Base-by-base conservation (phyloP, 2,329 filamentous ascomycete species). In the Xylariaceae sp. region DNA sequence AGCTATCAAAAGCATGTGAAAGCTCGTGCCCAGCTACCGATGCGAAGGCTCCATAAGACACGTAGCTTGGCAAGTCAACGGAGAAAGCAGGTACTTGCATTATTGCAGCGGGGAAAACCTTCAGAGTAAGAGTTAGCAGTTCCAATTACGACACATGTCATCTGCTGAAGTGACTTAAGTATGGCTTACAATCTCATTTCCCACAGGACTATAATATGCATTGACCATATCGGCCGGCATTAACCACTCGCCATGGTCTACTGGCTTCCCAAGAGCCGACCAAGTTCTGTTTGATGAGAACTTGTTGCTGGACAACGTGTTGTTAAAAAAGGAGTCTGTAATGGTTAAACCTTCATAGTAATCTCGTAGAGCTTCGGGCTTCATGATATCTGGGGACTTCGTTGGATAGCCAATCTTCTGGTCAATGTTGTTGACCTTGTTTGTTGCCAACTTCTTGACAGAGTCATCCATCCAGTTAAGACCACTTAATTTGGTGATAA, bases 391-490 rank as follows among this genome's bases (percentile, higher is more conserved):
- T 1, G 83, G 84, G 55, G 78, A 83, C 61, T 79, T 79, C 9
- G 81, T 84, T 6, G 84, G 83, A 65, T 84, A 87, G 1, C 84
- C 84, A 53, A 87, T 85, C 62, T 86, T 86, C 62, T 86, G 82
- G 29, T 81, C 74, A 51, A 87, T 86, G 49, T 84, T 84, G 62
- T 82, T 77, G 4, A 87, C 83, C 61, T 87, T 87, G 61, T 83
- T 72, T 36, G 83, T 80, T 1, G 82, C 84, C 24, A 83, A 68
- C 42, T 82, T 75, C 43, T 80, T 77, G 23, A 85, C 82, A 75
- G 72, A 58, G 77, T 81, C 82, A 82, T 86, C 84, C 83, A 87
- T 55, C 76, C 74, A 44, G 76, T 83, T 61, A 76, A 71, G 61
- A n/a, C 60, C 63, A 33, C 49, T 75, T 66, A 37, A 77, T 77